A percentile compares a stretch with the other conserved stretches of the same genome.
phyloP scores from a whole-genome alignment of 2,329 filamentous ascomycete species.

The Chaetomium strumarium region DNA sequence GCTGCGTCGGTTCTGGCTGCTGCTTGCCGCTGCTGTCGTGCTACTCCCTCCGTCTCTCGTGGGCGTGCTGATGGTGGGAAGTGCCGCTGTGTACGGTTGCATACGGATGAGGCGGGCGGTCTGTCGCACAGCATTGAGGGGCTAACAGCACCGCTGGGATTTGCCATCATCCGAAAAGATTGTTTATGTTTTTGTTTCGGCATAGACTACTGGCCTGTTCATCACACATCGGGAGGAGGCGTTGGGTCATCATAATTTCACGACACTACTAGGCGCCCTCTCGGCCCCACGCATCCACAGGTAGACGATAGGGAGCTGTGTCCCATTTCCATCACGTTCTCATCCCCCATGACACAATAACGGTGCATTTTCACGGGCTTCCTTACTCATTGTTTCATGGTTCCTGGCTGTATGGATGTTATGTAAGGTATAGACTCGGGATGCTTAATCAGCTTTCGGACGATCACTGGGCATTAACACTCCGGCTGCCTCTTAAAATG shows the following conservation, averaged over 20 bases:
- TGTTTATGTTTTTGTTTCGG: slow-evolving; percentile 11
- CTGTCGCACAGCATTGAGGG: slow-evolving; percentile 7
- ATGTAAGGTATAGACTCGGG: too few relatives aligned
- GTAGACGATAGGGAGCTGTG: not conserved
- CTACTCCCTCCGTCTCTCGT: slow-evolving; percentile 42
- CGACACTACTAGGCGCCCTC: not conserved
- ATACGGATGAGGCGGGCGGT: slow-evolving; percentile 22
- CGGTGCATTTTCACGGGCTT: too few relatives aligned
- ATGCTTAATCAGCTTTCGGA: too few relatives aligned
- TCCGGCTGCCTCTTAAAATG: too few relatives aligned
- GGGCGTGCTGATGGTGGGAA: slow-evolving; percentile 31
- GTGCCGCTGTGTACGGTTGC: slow-evolving; percentile 38
- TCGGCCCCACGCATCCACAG: not conserved
- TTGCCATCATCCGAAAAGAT: slow-evolving; percentile 9
- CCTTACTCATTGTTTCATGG: too few relatives aligned
- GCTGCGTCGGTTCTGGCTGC: slow-evolving; percentile 39
- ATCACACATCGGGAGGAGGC: slow-evolving; percentile 15
- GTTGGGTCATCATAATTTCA: slow-evolving; percentile 10
- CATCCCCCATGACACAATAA: too few relatives aligned
- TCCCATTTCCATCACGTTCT: not conserved
- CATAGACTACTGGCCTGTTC: slow-evolving; percentile 18
- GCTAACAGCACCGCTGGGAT: not conserved
- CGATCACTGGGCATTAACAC: too few relatives aligned
- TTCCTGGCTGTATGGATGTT: too few relatives aligned
- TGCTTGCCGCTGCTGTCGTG: slow-evolving; percentile 39